Base-by-base conservation (phyloP, 164 flowering plant genomes). In the Aristolochia contorta region DNA sequence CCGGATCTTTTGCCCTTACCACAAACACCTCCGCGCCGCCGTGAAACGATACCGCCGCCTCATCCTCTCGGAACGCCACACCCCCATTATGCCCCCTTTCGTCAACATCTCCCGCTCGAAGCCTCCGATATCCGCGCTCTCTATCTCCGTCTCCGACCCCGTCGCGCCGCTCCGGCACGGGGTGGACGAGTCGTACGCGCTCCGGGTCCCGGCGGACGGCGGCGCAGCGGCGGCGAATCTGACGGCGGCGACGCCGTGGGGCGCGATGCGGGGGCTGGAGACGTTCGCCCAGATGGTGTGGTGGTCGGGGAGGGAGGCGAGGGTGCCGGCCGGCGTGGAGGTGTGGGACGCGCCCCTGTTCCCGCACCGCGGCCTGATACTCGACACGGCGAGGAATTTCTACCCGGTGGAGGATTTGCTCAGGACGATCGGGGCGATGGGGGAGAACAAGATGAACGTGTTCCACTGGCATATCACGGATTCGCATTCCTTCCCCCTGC, bases 391-490 rank as follows among this genome's bases (percentile, higher is more conserved):
- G 16, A 76, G 96, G 69, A 89, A 89, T 64, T 92, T 59, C 65
- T 89, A 80, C 57, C 69, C 59, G 2, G 82, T 87, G 19, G 77
- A 70, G 52, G 88, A 87, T 62, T 71, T 93, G 12, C 1, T 80
- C 71, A 77, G 96, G 87, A 77, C 85, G 14, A 81, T 93, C 30
- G 61, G 52, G 33, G 91, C 84, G 7, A 84, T 93, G 96, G 75
- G 96, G 52, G 56, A 23, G 19, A 93, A 89, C 56, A 93, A 89
- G 68, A 58, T 93, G 22, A 89, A 87, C 67, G 97, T 89, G 33
- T 93, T 93, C 56, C 97, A 93, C 62, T 93, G 96, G 98, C 98
- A 93, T 63, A 72, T 93, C 1, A 89, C 96, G 2, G 96, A 93
- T 51, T 89, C 96, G 4, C 96, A 87, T 22, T 87, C 98, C 6